phyloP scores from a whole-genome alignment of 192 early-diverging fungal genomes.

The Rhizophagus clarus region DNA sequence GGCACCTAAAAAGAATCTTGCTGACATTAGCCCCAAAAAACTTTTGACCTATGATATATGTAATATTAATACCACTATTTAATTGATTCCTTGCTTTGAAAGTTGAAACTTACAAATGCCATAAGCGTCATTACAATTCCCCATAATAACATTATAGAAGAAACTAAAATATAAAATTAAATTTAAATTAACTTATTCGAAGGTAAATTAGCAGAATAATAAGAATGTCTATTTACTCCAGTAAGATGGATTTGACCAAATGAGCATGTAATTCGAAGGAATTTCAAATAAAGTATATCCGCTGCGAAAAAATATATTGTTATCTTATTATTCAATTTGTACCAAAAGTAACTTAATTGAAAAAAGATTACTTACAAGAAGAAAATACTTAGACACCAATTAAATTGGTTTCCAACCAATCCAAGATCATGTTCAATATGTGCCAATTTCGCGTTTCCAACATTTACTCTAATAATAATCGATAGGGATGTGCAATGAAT shows the following conservation, averaged over 20 bases:
- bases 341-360: background rate
- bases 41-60: constrained; percentile 34
- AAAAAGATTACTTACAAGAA: constrained; percentile 53
- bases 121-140: constrained; percentile 53
- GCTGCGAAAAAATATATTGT: background rate
- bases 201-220: too few species aligned
- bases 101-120: constrained; percentile 43
- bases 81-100: background rate
- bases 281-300: constrained; percentile 72
- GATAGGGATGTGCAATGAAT: background rate
- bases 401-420: constrained; percentile 51
- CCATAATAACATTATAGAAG: constrained; percentile 58
- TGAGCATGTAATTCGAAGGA: constrained; percentile 69
- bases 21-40: constrained; percentile 45
- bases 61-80: background rate
- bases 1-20: constrained; percentile 63
- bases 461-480: background rate
- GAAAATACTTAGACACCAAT: constrained; percentile 65
- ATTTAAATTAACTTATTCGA: too few species aligned
- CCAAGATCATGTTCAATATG: constrained; percentile 44
- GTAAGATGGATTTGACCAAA: constrained; percentile 51
- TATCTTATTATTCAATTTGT: background rate
- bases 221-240: constrained; percentile 39
- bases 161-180: constrained; percentile 27
- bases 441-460: constrained; percentile 60